These are phyloP conservation scores for Ophiobolus disseminans DNA, from an alignment of 2,329 filamentous ascomycete genomes.

Conservation along the genomic window DNA sequence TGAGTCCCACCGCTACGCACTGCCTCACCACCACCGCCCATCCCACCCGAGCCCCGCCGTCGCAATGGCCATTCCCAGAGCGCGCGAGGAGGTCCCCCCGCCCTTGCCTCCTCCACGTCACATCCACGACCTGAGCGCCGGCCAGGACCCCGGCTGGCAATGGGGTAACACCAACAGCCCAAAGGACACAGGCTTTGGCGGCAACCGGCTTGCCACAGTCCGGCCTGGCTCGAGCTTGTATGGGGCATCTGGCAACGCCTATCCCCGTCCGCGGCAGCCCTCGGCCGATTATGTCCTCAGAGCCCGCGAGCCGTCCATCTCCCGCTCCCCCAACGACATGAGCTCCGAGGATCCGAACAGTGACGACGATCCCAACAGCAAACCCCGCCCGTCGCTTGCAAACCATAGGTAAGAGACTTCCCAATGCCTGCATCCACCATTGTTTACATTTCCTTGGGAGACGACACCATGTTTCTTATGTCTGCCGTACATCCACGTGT, in stretches of 20 bases:
- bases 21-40: conserved; percentile 42
- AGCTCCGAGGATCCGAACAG: conserved; percentile 43
- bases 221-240: conserved; percentile 58
- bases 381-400: conserved; percentile 45
- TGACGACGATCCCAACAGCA: conserved; percentile 38
- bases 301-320: conserved; percentile 51
- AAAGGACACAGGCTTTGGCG: conserved; percentile 56
- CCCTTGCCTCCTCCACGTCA: conserved; percentile 69
- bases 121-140: conserved; percentile 63
- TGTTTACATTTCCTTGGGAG: background rate
- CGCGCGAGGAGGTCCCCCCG: conserved; percentile 64
- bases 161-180: conserved; percentile 67
- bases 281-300: conserved; percentile 40
- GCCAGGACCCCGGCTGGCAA: conserved; percentile 68
- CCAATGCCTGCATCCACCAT: conserved; percentile 5
- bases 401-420: conserved; percentile 52
- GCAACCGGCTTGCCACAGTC: conserved; percentile 52
- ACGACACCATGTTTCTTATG: background rate
- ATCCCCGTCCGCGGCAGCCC: conserved; percentile 32
- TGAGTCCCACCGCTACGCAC: conserved; percentile 48
- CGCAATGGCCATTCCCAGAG: conserved; percentile 69
- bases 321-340: conserved; percentile 46
- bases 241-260: conserved; percentile 36
- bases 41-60: conserved; percentile 51
- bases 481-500: too few species aligned